Percentiles rank a stretch among this genome's conserved stretches.
phyloP scores from a whole-genome alignment of 345 rosid genomes.

The Hevea brasiliensis region DNA sequence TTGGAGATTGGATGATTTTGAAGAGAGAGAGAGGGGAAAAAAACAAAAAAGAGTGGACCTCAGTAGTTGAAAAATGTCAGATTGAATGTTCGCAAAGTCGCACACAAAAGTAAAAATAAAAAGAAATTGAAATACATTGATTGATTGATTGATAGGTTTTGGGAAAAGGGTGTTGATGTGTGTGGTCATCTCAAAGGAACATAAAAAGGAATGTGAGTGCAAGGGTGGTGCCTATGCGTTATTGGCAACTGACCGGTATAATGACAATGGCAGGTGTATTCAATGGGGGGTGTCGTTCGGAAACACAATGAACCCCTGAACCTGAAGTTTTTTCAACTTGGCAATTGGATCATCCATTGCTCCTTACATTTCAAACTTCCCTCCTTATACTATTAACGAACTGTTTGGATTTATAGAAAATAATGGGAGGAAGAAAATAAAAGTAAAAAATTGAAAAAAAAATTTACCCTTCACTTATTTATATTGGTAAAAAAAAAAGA shows the following conservation, averaged over 20 bases:
- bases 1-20: too few species aligned
- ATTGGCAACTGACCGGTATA: background rate
- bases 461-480: too few species aligned
- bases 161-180: background rate
- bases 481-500: too few species aligned
- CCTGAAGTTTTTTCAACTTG: too few species aligned
- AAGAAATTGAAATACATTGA: background rate
- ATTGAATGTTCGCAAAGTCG: conserved; percentile 10
- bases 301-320: too few species aligned
- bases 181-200: conserved; percentile 13
- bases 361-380: too few species aligned
- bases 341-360: too few species aligned
- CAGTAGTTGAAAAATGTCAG: conserved; percentile 10
- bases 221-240: background rate
- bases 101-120: background rate
- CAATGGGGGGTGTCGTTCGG: too few species aligned
- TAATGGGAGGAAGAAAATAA: too few species aligned
- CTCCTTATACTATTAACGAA: too few species aligned
- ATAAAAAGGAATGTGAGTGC: conserved; percentile 8
- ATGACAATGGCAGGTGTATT: background rate
- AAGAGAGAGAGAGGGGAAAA: background rate
- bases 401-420: too few species aligned
- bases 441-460: too few species aligned
- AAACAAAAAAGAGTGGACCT: background rate
- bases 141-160: background rate